These are phyloP conservation scores for Rhizoclosmatium globosum DNA, from an alignment of 192 early-diverging fungal genomes.

Conservation along the genomic window DNA sequence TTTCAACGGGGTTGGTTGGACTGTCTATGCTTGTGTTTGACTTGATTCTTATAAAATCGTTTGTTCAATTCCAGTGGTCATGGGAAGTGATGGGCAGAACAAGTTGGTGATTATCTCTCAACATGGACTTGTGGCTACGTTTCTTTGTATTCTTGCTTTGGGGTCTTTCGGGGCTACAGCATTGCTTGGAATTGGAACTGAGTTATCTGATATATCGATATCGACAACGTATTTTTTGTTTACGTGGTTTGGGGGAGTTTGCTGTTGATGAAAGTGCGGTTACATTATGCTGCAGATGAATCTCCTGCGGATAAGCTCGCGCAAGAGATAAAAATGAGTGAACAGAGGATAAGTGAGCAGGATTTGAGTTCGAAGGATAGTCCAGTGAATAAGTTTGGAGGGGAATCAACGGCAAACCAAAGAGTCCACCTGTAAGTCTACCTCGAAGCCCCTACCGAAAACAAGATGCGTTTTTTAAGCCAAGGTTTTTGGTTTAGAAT, in stretches of 20 bases:
- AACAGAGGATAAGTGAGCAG: background rate
- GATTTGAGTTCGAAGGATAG: too few species aligned
- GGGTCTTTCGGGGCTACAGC: too few species aligned
- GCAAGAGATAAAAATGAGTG: background rate
- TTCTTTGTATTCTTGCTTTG: background rate
- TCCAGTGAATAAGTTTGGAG: too few species aligned
- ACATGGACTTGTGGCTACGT: background rate
- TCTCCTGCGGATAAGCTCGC: background rate
- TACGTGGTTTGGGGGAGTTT: background rate
- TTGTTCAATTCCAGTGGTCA: background rate
- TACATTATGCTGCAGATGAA: background rate
- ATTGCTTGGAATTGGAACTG: background rate
- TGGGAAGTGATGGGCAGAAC: background rate
- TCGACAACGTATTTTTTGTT: background rate
- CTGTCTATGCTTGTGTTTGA: background rate
- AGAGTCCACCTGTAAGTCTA: too few species aligned
- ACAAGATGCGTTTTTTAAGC: too few species aligned
- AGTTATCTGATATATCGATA: background rate
- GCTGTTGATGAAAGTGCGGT: background rate
- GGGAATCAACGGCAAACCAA: too few species aligned
- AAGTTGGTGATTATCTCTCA: background rate
- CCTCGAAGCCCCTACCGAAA: too few species aligned
- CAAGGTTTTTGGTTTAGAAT: too few species aligned
- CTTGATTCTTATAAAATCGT: background rate
- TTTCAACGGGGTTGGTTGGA: background rate